Percentiles rank a stretch among this genome's conserved stretches.
Conservation (phyloP, 179 eudicot genomes). For the Spinacia oleracea region DNA sequence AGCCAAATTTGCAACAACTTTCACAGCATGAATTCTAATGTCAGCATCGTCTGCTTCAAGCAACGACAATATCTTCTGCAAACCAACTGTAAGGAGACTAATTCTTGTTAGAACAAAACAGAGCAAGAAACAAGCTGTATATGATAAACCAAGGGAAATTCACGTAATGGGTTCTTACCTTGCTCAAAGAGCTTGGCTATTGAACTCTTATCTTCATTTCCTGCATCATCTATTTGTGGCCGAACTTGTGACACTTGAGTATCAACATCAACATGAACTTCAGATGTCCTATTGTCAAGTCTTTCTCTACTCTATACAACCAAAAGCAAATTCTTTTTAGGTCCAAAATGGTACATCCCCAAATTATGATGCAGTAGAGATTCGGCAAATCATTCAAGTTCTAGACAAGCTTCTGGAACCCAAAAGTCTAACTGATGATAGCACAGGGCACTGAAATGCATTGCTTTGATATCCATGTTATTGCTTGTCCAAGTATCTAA, state of each 20-base stretch:
- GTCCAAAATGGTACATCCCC: neutral
- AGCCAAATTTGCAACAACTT: constrained; percentile 92
- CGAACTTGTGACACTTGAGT: constrained; percentile 55
- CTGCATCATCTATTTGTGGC: constrained; percentile 52
- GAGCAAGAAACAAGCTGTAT: neutral
- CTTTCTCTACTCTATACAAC: constrained; percentile 59
- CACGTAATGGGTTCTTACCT: constrained; percentile 44
- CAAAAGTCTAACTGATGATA: neutral
- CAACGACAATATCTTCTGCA: constrained; percentile 85
- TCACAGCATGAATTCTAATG: constrained; percentile 88
- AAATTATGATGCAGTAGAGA: neutral
- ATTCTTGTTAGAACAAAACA: constrained; percentile 18
- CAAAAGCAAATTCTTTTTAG: constrained; percentile 12
- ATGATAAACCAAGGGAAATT: constrained; percentile 7
- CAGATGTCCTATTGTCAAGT: constrained; percentile 53
- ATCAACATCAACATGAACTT: constrained; percentile 41
- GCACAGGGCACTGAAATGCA: neutral
- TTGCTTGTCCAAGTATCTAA: neutral
- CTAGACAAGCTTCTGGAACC: neutral
- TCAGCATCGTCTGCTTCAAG: constrained; percentile 91
- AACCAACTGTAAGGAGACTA: constrained; percentile 56
- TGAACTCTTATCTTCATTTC: constrained; percentile 63
- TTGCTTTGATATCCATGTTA: too few species aligned
- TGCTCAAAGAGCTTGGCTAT: constrained; percentile 93
- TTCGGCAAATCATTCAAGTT: neutral